Conservation (phyloP, 768 basidiomycete species). For the Mycena pura region DNA sequence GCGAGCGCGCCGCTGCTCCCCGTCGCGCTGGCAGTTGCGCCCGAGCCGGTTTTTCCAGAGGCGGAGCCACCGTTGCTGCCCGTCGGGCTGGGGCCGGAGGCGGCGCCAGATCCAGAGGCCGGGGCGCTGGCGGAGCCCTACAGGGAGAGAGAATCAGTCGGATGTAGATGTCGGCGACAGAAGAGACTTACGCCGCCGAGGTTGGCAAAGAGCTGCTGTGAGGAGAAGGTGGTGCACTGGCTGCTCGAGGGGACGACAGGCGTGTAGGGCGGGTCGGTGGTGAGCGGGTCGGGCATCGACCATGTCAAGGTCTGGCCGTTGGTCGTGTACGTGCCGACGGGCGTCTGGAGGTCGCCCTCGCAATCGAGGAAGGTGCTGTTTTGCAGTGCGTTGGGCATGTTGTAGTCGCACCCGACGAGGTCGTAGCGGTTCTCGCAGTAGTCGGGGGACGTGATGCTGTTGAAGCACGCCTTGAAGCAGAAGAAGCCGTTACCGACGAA, state of each 20-base stretch:
- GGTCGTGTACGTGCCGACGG: slow-evolving; percentile 51
- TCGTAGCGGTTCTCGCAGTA: slow-evolving; percentile 62
- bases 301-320: slow-evolving; percentile 48
- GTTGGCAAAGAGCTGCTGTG: slow-evolving; percentile 42
- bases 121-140: slow-evolving; percentile 11
- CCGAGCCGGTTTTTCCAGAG: too few species aligned
- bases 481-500: slow-evolving; percentile 56
- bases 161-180: not conserved
- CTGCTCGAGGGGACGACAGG: slow-evolving; percentile 47
- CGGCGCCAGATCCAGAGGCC: slow-evolving; percentile 6
- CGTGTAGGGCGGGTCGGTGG: slow-evolving; percentile 51
- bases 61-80: too few species aligned
- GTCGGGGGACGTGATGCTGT: slow-evolving; percentile 40
- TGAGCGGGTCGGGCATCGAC: slow-evolving; percentile 56
- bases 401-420: slow-evolving; percentile 59
- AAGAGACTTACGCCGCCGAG: slow-evolving; percentile 25
- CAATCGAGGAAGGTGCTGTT: slow-evolving; percentile 54
- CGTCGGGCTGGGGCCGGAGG: not conserved
- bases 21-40: too few species aligned
- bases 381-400: slow-evolving; percentile 53
- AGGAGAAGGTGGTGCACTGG: slow-evolving; percentile 48
- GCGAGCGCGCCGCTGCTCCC: slow-evolving; percentile 5
- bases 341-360: slow-evolving; percentile 51
- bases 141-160: not conserved
- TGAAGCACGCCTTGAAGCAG: slow-evolving; percentile 63